These are phyloP conservation scores for Alternaria atra DNA, from an alignment of 2,329 filamentous ascomycete genomes.

Conservation along the genomic window DNA sequence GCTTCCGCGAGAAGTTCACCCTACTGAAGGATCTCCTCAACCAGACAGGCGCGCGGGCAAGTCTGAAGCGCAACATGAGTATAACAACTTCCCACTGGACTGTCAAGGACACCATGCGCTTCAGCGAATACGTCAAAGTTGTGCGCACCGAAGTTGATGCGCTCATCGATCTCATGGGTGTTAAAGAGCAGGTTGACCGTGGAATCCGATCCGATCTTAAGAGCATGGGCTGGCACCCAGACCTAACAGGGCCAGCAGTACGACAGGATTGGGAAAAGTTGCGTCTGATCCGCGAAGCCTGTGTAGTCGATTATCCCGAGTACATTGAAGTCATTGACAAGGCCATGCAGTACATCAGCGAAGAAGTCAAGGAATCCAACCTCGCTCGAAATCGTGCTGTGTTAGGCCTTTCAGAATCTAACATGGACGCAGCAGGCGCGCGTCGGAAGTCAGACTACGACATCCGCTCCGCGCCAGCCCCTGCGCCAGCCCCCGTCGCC, in stretches of 20 bases:
- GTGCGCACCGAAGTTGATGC: constrained; percentile 56
- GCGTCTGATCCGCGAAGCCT: constrained; percentile 55
- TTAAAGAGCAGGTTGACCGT: constrained; percentile 56
- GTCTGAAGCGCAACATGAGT: constrained; percentile 46
- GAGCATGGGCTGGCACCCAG: constrained; percentile 60
- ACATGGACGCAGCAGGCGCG: constrained; percentile 17
- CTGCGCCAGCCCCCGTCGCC: neutral
- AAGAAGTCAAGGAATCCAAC: constrained; percentile 41
- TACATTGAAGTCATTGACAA: constrained; percentile 54
- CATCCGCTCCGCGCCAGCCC: constrained; percentile 18
- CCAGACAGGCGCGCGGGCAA: constrained; percentile 45
- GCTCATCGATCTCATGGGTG: constrained; percentile 55
- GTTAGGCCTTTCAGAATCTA: constrained; percentile 20
- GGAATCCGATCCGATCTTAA: constrained; percentile 57
- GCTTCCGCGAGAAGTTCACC: constrained; percentile 56
- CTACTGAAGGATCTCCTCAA: constrained; percentile 52
- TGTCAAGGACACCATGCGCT: constrained; percentile 53
- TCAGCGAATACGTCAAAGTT: constrained; percentile 53
- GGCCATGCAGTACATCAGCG: constrained; percentile 55
- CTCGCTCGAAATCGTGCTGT: constrained; percentile 30
- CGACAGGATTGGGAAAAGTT: constrained; percentile 53
- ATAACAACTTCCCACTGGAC: constrained; percentile 53
- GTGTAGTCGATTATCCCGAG: constrained; percentile 55
- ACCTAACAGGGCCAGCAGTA: constrained; percentile 47
- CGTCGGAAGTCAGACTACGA: constrained; percentile 38